Base-by-base conservation (phyloP, 495 filamentous ascomycete genomes). In the Penicillium chermesinum region DNA sequence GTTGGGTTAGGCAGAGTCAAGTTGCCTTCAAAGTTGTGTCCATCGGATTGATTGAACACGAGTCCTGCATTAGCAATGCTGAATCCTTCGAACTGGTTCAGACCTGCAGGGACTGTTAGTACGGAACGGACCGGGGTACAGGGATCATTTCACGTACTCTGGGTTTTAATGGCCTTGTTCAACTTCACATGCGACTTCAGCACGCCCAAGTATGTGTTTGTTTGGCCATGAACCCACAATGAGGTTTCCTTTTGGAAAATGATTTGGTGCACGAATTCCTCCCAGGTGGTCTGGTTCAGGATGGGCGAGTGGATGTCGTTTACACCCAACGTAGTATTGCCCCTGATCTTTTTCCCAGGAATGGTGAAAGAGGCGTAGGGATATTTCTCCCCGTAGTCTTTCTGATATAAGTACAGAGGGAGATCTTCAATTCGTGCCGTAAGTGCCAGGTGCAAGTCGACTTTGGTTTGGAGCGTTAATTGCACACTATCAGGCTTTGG, bases 21-120 rank as follows among this genome's bases (percentile, higher is more conserved):
- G 22, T 69, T 69, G 49, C 64, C 67, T 33, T 69, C 49, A 39
- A 71, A 57, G 40, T 71, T 71, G 0, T 54, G 53, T 4, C 66
- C 67, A 44, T 67, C 59, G 5, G 54, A 45, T 32, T 50, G 40
- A 36, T 63, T 40, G 20, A 69, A 38, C 2, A 67, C 37, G 12
- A 70, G 43, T 3, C 55, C 52, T 1, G 55, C 48, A 32, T 66
- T 51, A 8, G 52, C 42, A 37, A 70, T 68, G 9, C 54, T 44
- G 48, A 68, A 68, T 4, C 66, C 58, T 4, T 27, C 37, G 20
- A 46, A 46, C 18, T 46, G 17, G 15, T 46, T 46, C 7, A 46
- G n/a, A 21, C 17, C 44, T 46, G 32, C 20, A 20, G 18, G 21
- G 0, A 0, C 12, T 30, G 14, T 46, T 46, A 46, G 34, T 33